These are phyloP conservation scores for Rhizopogon vesiculosus DNA, from an alignment of 768 basidiomycete species.

Conservation along the genomic window DNA sequence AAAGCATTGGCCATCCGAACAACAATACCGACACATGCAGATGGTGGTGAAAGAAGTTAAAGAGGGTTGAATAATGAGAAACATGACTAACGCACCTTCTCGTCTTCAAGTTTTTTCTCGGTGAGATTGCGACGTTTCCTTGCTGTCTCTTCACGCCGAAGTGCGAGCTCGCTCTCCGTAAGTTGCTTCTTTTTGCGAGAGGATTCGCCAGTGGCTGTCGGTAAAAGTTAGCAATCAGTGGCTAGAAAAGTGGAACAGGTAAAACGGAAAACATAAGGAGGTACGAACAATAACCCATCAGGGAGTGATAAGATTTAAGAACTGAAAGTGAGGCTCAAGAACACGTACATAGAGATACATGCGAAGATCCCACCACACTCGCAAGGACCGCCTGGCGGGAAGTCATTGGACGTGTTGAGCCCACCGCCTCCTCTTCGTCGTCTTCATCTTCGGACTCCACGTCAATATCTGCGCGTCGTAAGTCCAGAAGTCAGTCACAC, in stretches of 20 bases:
- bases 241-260: not conserved
- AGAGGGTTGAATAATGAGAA: not conserved
- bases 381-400: constrained; percentile 69
- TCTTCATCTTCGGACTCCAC: constrained; percentile 38
- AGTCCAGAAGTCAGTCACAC: not conserved
- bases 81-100: constrained; percentile 49
- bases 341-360: constrained; percentile 55
- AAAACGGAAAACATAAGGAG: not conserved
- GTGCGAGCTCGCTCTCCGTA: constrained; percentile 67
- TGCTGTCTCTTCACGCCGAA: constrained; percentile 76
- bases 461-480: constrained; percentile 27
- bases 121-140: constrained; percentile 76
- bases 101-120: constrained; percentile 82
- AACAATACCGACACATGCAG: not conserved
- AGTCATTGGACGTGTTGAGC: constrained; percentile 38
- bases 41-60: not conserved
- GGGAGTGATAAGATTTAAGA: not conserved
- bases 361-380: constrained; percentile 61
- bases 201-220: constrained; percentile 6
- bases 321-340: not conserved
- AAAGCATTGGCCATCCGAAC: not conserved
- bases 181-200: constrained; percentile 56
- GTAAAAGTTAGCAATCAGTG: not conserved
- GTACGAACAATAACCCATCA: not conserved
- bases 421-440: constrained; percentile 34